Evolutionary conservation across 2,329 filamentous ascomycete genomes (phyloP).

Genomic region (Cordyceps sp.): DNA sequence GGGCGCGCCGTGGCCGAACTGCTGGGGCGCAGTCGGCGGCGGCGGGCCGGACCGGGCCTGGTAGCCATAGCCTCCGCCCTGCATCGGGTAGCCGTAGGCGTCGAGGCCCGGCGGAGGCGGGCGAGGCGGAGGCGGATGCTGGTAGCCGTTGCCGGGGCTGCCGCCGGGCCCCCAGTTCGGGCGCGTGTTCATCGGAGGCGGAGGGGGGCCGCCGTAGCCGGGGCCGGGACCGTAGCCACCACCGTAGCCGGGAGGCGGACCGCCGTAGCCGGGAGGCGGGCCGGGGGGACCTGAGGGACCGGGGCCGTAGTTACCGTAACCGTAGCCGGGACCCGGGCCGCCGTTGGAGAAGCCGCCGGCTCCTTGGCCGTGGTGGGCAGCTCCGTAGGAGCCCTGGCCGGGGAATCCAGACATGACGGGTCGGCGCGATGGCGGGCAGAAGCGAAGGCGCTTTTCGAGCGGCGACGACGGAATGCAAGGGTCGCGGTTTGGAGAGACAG

Average conservation of each 20-base stretch:
- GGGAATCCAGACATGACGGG: conserved; percentile 21
- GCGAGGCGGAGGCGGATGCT: conserved; percentile 14
- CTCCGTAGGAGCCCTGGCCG: conserved; percentile 22
- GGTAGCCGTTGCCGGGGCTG: conserved; percentile 4
- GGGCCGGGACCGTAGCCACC: conserved; percentile 8
- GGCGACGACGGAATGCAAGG: no score
- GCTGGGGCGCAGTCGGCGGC: conserved; percentile 32
- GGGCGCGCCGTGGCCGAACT: conserved; percentile 53
- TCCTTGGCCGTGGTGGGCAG: conserved; percentile 13
- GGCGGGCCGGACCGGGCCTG: conserved; percentile 19
- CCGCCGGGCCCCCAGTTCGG: conserved; percentile 6
- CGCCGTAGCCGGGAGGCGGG: conserved; percentile 6
- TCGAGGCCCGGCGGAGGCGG: conserved; percentile 26
- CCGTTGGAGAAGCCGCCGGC: conserved; percentile 10
- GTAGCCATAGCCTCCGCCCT: conserved; percentile 10
- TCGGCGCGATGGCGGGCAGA: neutral
- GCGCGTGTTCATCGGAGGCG: conserved; percentile 8
- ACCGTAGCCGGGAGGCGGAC: conserved; percentile 4
- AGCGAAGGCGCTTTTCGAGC: no score
- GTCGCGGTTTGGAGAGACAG: no score
- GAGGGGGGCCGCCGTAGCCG: conserved; percentile 7
- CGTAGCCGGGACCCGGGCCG: conserved; percentile 9
- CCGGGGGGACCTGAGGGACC: conserved; percentile 8
- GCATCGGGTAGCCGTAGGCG: conserved; percentile 27
- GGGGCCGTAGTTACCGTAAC: conserved; percentile 12